phyloP scores from a whole-genome alignment of 2,329 filamentous ascomycete species.

The Sclerotinia trifoliorum region DNA sequence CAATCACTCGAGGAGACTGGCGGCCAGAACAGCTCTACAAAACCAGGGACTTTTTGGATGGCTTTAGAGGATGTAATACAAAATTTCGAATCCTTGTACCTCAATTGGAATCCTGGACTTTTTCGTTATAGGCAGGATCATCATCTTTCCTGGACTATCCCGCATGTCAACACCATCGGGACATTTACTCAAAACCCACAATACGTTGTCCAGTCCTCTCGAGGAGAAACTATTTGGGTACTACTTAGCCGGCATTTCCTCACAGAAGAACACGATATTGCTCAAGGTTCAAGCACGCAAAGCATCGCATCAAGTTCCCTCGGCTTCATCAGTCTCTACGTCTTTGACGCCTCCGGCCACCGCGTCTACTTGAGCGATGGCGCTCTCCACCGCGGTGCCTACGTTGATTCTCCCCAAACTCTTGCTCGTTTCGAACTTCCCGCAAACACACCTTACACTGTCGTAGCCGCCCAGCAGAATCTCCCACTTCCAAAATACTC shows the following conservation, averaged over 20 bases:
- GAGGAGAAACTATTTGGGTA: slow-evolving; percentile 71
- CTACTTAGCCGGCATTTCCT: slow-evolving; percentile 84
- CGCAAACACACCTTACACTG: slow-evolving; percentile 49
- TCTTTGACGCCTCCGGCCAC: slow-evolving; percentile 70
- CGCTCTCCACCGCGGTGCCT: slow-evolving; percentile 72
- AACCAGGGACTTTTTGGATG: slow-evolving; percentile 90
- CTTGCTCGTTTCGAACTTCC: slow-evolving; percentile 69
- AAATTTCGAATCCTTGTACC: slow-evolving; percentile 91
- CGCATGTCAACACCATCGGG: slow-evolving; percentile 48
- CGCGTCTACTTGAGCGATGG: slow-evolving; percentile 73
- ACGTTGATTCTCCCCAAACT: slow-evolving; percentile 90
- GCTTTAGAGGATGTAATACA: slow-evolving; percentile 82
- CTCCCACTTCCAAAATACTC: slow-evolving; percentile 70
- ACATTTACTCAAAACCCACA: slow-evolving; percentile 67
- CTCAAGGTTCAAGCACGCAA: slow-evolving; percentile 43
- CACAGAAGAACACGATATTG: slow-evolving; percentile 60
- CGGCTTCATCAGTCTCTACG: slow-evolving; percentile 84
- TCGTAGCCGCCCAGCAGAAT: slow-evolving; percentile 76
- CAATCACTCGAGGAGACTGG: slow-evolving; percentile 32
- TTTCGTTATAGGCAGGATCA: slow-evolving; percentile 82
- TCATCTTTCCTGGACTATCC: slow-evolving; percentile 79
- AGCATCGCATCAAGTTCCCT: slow-evolving; percentile 41
- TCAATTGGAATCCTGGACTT: slow-evolving; percentile 92
- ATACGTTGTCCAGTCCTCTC: slow-evolving; percentile 63
- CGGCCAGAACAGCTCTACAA: slow-evolving; percentile 32